Base-by-base conservation (phyloP, 2,329 filamentous ascomycete genomes). In the Ophiognomonia clavigignenti-juglandacearum region DNA sequence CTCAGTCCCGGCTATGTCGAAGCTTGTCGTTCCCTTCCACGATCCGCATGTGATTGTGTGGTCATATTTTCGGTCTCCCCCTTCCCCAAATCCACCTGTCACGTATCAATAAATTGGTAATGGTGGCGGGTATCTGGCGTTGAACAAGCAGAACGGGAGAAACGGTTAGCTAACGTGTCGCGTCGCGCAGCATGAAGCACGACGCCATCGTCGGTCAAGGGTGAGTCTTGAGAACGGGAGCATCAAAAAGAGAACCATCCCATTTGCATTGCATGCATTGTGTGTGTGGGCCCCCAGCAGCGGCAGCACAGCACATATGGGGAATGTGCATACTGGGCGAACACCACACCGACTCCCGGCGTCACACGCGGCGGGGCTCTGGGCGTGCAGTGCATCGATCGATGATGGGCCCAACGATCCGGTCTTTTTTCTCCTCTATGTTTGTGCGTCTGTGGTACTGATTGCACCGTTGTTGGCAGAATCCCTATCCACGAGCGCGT, bases 401-500 rank as follows among this genome's bases (percentile, higher is more conserved):
- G 45, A 50, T 59, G 53, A 60, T 47, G 39, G 36, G n/a, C 39
- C 29, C 45, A 34, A 16, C 6, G 3, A 10, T 23, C 24, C 24
- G 36, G 36, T 43, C 37, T 45, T 31, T 44, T 31, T 44, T 37
- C 56, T 60, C 50, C 60, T 32, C 51, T n/a, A 46, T 14, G 36
- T 36, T 20, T 36, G 23, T 19, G 19, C 20, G 13, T n/a, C 11
- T 31, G n/a, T 31, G n/a, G 11, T 56, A 83, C n/a, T n/a, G n/a
- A n/a, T n/a, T n/a, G n/a, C n/a, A n/a, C n/a, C n/a, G n/a, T n/a
- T n/a, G n/a, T n/a, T n/a, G n/a, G n/a, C n/a, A n/a, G 80, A 47
- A 91, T 91, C 56, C 88, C 89, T 24, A 96, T 96, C 57, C 77
- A 86, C 59, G 90, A 96, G 70, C 80, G 91, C 51, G 83, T 97